A percentile compares a stretch with the other conserved stretches of the same genome.
Evolutionary conservation across 2,329 filamentous ascomycete genomes (phyloP).

Genomic region (Claviceps purpurea): DNA sequence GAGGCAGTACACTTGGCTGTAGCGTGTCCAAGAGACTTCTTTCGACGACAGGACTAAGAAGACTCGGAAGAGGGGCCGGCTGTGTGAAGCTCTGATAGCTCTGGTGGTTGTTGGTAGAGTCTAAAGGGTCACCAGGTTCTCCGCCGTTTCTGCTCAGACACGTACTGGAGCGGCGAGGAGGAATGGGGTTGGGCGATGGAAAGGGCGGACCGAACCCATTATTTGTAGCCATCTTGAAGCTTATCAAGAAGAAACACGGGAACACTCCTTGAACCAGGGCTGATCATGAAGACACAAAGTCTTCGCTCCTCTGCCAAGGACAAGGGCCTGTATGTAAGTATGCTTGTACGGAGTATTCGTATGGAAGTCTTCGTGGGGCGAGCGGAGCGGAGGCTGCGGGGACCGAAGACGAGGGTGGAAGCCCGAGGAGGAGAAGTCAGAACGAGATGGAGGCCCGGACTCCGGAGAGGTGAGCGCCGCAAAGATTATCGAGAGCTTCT

Average conservation of each 20-base stretch:
- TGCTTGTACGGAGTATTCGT: too few relatives aligned
- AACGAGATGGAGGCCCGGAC: too few relatives aligned
- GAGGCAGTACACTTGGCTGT: constrained; percentile 14
- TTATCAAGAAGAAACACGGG: neutral
- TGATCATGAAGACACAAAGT: neutral
- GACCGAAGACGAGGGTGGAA: neutral
- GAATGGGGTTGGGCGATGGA: constrained; percentile 30
- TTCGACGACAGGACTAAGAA: constrained; percentile 42
- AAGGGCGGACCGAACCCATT: neutral
- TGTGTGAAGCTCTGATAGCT: constrained; percentile 6
- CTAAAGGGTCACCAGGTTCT: neutral
- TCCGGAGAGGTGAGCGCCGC: neutral
- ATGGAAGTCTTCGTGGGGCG: neutral
- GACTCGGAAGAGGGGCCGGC: constrained; percentile 14
- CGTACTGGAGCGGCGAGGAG: constrained; percentile 53
- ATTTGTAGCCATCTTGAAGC: constrained; percentile 10
- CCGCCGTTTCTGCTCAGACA: constrained; percentile 12
- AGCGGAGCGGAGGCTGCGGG: neutral
- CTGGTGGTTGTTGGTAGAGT: neutral
- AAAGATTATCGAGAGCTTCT: neutral
- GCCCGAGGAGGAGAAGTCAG: too few relatives aligned
- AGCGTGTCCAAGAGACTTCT: constrained; percentile 43
- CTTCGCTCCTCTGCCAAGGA: neutral
- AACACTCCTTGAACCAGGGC: neutral
- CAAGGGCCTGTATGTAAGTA: too few relatives aligned